Percentiles rank a stretch among this genome's conserved stretches.
Conservation (phyloP, 768 basidiomycete species). For the Tricholoma matsutake region DNA sequence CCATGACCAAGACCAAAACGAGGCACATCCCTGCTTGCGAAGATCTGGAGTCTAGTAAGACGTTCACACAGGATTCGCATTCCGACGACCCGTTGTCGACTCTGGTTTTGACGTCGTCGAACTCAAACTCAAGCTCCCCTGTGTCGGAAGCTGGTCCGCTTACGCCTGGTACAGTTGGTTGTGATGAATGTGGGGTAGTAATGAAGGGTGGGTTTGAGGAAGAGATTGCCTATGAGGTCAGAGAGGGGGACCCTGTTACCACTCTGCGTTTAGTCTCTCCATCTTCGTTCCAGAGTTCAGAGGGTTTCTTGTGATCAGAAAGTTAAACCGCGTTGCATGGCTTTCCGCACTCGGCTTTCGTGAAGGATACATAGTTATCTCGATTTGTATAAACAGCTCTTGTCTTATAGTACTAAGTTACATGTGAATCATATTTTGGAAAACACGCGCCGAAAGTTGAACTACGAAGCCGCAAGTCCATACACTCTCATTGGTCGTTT, state of each 20-base stretch:
- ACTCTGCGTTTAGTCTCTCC: conserved; percentile 17
- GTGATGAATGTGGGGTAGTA: not conserved
- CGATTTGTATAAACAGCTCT: not conserved
- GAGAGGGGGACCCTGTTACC: conserved; percentile 6
- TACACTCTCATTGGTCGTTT: too few species aligned
- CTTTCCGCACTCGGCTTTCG: not conserved
- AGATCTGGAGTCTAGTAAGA: not conserved
- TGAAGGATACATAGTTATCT: not conserved
- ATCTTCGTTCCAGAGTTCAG: not conserved
- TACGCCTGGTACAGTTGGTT: conserved; percentile 7
- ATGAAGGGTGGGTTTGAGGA: conserved; percentile 4
- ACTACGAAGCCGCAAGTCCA: too few species aligned
- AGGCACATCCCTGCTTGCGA: conserved; percentile 4
- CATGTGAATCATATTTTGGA: not conserved
- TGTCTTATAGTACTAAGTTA: not conserved
- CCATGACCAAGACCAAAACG: conserved; percentile 10
- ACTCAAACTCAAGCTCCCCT: conserved; percentile 4
- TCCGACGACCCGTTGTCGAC: not conserved
- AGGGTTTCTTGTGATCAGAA: not conserved
- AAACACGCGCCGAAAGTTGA: too few species aligned
- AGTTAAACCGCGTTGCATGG: not conserved
- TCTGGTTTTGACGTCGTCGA: not conserved
- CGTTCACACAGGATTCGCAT: conserved; percentile 10
- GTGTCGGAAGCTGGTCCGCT: conserved; percentile 5
- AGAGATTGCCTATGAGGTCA: conserved; percentile 1